Percentiles rank a stretch among this genome's conserved stretches.
phyloP scores from a whole-genome alignment of 2,329 filamentous ascomycete species.

The Colletotrichum cereale region DNA sequence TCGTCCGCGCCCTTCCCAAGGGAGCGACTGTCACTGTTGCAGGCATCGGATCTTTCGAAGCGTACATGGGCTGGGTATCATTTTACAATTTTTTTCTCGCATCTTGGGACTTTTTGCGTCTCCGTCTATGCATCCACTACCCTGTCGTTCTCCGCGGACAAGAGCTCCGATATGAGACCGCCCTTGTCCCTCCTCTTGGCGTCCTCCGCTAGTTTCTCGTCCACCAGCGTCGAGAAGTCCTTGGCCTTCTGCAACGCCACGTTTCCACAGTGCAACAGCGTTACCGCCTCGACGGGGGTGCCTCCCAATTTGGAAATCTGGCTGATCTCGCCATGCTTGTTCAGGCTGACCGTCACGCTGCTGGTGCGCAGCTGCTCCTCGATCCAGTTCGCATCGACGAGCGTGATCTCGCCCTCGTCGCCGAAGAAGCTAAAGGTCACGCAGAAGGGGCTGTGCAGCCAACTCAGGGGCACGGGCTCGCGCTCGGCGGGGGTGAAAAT shows the following conservation, averaged over 20 bases:
- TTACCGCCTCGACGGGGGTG: slow-evolving; percentile 81
- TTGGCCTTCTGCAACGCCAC: slow-evolving; percentile 83
- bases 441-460: slow-evolving; percentile 93
- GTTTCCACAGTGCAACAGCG: slow-evolving; percentile 80
- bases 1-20: neutral
- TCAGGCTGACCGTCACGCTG: slow-evolving; percentile 85
- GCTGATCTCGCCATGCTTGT: slow-evolving; percentile 90
- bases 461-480: slow-evolving; percentile 89
- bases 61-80: slow-evolving; percentile 40
- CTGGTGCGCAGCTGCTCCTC: slow-evolving; percentile 83
- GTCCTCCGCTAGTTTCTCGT: slow-evolving; percentile 81
- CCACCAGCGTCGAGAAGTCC: slow-evolving; percentile 81
- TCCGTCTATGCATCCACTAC: slow-evolving; percentile 54
- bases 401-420: slow-evolving; percentile 76
- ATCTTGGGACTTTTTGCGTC: slow-evolving; percentile 41
- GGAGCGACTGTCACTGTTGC: slow-evolving; percentile 1
- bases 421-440: slow-evolving; percentile 90
- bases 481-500: slow-evolving; percentile 88
- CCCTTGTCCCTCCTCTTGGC: slow-evolving; percentile 82
- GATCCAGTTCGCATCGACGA: slow-evolving; percentile 78
- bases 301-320: slow-evolving; percentile 94
- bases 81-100: slow-evolving; percentile 31
- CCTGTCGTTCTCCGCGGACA: slow-evolving; percentile 87
- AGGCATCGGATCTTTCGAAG: slow-evolving; percentile 18
- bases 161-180: slow-evolving; percentile 79